Evolutionary conservation across 78 protist genomes (phyloP).

Genomic region (Bodo saltans): DNA sequence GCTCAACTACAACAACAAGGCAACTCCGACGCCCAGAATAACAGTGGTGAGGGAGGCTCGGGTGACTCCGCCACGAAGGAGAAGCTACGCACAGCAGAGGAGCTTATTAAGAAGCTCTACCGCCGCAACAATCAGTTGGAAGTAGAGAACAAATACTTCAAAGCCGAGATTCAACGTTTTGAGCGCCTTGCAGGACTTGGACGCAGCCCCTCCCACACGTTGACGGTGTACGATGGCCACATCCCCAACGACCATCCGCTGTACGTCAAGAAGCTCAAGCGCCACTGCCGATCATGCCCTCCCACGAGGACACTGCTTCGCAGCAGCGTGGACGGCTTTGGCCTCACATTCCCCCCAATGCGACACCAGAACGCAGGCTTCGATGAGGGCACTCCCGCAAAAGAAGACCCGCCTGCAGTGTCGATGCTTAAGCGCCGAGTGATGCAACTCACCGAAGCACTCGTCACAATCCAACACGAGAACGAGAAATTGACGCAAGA

Average conservation of each 20-base stretch:
- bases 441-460: neutral
- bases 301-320: neutral
- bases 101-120: constrained; percentile 15
- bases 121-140: constrained; percentile 5
- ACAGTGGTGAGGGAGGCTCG: too few species aligned
- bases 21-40: too few species aligned
- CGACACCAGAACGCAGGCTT: neutral
- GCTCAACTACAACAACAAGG: too few species aligned
- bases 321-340: neutral
- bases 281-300: constrained; percentile 10
- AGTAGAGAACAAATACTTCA: constrained; percentile 15
- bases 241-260: neutral
- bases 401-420: neutral
- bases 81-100: constrained; percentile 12
- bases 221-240: neutral
- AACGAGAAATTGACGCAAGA: neutral
- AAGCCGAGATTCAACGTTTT: neutral
- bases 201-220: neutral
- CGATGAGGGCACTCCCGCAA: neutral
- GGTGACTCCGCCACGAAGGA: neutral
- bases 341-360: neutral
- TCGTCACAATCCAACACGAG: constrained; percentile 25
- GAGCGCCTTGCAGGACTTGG: neutral
- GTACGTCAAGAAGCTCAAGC: neutral
- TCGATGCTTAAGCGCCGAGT: neutral